Evolutionary conservation across 257 asterid genomes (phyloP).

Genomic region (Coffea canephora): DNA sequence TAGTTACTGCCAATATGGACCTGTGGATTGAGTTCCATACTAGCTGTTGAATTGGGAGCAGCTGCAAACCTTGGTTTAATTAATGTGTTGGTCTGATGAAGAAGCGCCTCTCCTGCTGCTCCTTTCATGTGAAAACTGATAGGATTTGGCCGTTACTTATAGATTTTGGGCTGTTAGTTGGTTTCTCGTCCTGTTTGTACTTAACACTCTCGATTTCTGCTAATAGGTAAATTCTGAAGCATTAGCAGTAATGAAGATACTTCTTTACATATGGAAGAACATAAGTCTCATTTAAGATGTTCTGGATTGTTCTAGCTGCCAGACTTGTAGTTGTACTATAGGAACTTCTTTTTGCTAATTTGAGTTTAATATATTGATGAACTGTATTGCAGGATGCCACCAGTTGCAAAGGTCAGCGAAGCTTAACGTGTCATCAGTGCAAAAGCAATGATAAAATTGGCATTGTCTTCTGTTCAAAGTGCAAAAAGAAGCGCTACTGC

Average conservation of each 20-base stretch:
- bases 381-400: slow-evolving; percentile 40
- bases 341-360: slow-evolving; percentile 14
- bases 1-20: no score
- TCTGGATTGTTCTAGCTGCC: not conserved
- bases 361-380: slow-evolving; percentile 12
- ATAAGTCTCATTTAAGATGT: not conserved
- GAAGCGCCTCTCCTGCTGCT: no score
- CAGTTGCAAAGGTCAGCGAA: slow-evolving; percentile 29
- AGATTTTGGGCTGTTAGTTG: not conserved
- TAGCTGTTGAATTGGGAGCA: no score
- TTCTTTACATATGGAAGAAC: not conserved
- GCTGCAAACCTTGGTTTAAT: no score
- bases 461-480: slow-evolving; percentile 51
- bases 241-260: not conserved
- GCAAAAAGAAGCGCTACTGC: slow-evolving; percentile 69
- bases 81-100: no score
- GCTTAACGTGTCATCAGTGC: slow-evolving; percentile 68
- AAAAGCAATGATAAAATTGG: slow-evolving; percentile 30
- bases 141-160: no score
- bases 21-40: no score
- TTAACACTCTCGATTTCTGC: no score
- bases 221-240: not conserved
- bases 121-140: no score
- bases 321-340: not conserved
- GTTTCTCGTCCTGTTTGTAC: not conserved